Evolutionary conservation across 2,329 filamentous ascomycete species (phyloP).

Genomic region (Domatiomyces catenatus): DNA sequence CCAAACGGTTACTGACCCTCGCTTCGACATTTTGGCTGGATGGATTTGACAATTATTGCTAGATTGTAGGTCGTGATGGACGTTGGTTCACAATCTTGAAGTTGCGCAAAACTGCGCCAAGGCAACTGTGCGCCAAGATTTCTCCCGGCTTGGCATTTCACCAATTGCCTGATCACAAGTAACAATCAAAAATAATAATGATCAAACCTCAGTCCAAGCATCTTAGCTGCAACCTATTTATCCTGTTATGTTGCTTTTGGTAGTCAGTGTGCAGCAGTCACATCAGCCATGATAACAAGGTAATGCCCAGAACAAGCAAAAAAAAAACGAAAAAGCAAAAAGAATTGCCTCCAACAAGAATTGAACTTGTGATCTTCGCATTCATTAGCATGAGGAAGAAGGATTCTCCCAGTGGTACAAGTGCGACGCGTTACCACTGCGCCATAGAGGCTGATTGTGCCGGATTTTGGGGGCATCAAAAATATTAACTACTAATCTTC

Average conservation of each 20-base stretch:
- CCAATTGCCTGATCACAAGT: no score
- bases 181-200: not conserved
- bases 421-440: slow-evolving; percentile 3
- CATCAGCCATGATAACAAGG: not conserved
- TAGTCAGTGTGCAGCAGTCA: not conserved
- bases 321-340: not conserved
- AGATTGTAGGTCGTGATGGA: not conserved
- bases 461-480: not conserved
- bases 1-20: slow-evolving; percentile 11
- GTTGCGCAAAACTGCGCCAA: not conserved
- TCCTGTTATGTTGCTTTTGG: not conserved
- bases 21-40: slow-evolving; percentile 13
- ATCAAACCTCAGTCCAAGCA: not conserved
- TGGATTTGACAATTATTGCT: not conserved
- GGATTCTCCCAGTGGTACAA: slow-evolving; percentile 5
- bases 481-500: not conserved
- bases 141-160: not conserved
- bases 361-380: slow-evolving; percentile 10
- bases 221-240: not conserved
- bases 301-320: not conserved
- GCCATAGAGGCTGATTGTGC: not conserved
- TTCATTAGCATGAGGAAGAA: not conserved
- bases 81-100: not conserved
- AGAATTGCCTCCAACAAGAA: slow-evolving; percentile 8
- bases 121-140: not conserved